Evolutionary conservation across 768 basidiomycete genomes (phyloP).

Genomic region (Antrodiella citrinella): DNA sequence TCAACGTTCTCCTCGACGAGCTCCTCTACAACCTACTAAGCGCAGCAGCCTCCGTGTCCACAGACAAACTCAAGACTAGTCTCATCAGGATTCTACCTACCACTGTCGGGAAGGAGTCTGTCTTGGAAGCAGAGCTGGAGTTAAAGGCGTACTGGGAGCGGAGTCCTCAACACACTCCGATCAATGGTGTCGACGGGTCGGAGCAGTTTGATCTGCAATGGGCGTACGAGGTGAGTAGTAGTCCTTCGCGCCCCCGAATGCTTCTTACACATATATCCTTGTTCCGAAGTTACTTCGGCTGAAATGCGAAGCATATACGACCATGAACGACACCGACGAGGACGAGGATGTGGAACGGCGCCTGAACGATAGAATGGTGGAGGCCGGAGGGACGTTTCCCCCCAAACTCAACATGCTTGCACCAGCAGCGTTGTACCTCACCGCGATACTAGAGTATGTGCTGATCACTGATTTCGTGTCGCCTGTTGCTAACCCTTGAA

Average conservation of each 20-base stretch:
- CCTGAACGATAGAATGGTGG: conserved; percentile 54
- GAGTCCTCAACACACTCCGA: conserved; percentile 28
- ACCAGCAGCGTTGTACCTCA: conserved; percentile 83
- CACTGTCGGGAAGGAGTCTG: conserved; percentile 81
- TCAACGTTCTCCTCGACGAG: conserved; percentile 83
- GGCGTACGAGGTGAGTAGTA: conserved; percentile 69
- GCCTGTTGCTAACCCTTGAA: conserved; percentile 10
- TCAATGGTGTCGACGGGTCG: conserved; percentile 32
- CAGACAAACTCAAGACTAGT: conserved; percentile 65
- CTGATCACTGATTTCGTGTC: conserved; percentile 8
- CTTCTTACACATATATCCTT: too few relatives aligned
- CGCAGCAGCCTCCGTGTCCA: conserved; percentile 58
- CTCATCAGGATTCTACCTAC: conserved; percentile 70
- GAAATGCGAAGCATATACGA: conserved; percentile 86
- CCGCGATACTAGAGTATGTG: conserved; percentile 88
- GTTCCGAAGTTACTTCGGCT: conserved; percentile 74
- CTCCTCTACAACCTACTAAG: conserved; percentile 67
- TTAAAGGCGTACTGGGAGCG: conserved; percentile 84
- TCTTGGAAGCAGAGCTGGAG: conserved; percentile 90
- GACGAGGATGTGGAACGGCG: conserved; percentile 56
- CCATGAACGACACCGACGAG: conserved; percentile 74
- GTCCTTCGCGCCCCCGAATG: conserved; percentile 6
- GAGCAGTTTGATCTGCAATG: conserved; percentile 62
- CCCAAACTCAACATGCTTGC: conserved; percentile 50
- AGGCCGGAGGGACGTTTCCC: conserved; percentile 41